Evolutionary conservation across 2,329 filamentous ascomycete species (phyloP), one percentile per base, ranked within the genome.

Genomic region (Chaetomiaceae sp.): DNA sequence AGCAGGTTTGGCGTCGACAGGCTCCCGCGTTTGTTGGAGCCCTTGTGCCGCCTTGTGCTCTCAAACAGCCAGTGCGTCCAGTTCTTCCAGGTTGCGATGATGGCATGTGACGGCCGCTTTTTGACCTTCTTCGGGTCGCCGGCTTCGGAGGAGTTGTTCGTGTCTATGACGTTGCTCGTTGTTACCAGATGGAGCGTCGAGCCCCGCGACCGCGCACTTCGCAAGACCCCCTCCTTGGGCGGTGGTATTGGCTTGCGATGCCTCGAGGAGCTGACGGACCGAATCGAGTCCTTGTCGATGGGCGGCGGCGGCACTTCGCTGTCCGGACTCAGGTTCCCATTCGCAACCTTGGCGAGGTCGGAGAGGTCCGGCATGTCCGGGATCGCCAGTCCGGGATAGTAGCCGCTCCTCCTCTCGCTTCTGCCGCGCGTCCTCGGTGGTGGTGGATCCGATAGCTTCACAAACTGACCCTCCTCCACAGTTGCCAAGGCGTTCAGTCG

Each of bases 181-280:
- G 86, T 85, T 32, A 94, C 88, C 4, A 94, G 78, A 61, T 95
- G 88, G 26, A 96, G 75, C 53, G 88, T 93, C 56, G 89, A 95
- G 35, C 87, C 86, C 50, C 88, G 76, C 55, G 86, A 86, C 56
- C 84, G 75, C 49, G 86, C 81, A 52, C 81, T 82, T 55, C 81
- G 73, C 46, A 84, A 64, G 10, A 80, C 68, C 12, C 81, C 79
- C 62, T 96, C 90, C 63, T 96, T 96, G 2, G 91, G 89, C 34
- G 91, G 91, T 9, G 86, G 87, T 33, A 87, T 73, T 6, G 90
- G 80, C 30, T 77, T 84, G 38, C 87, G 81, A 50, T 86, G 82
- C 50, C 84, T 74, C 24, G 88, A 89, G 11, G 88, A 88, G 58
- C 86, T 89, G 18, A 76, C 76, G 15, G 85, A 90, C 27, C 87